Evolutionary conservation across 176 grass and related monocot genomes (phyloP).

Genomic region (Triticum monococcum): DNA sequence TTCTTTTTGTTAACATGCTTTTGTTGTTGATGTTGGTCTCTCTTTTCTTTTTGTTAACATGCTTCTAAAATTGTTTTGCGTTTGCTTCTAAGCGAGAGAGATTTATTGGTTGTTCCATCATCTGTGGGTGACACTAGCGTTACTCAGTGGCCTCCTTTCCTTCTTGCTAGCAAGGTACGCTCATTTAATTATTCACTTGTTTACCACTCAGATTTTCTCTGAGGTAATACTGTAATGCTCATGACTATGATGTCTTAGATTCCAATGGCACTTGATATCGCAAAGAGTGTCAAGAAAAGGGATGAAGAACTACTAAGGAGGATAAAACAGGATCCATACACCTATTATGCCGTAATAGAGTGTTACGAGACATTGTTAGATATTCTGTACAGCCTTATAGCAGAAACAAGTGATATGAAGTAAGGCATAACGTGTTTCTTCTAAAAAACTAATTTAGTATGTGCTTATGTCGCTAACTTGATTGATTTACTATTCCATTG

Average conservation of each 20-base stretch:
- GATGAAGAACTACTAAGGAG: constrained; percentile 67
- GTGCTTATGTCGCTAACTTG: neutral
- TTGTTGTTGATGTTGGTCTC: constrained; percentile 16
- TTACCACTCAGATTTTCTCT: constrained; percentile 8
- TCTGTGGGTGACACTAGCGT: constrained; percentile 46
- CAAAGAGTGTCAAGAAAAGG: constrained; percentile 76
- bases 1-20: constrained; percentile 20
- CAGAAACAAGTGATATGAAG: constrained; percentile 42
- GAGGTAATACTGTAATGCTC: neutral
- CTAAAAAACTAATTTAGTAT: constrained; percentile 5
- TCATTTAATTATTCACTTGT: neutral
- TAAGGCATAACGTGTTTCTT: constrained; percentile 38
- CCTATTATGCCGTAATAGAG: constrained; percentile 66
- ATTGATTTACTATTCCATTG: neutral
- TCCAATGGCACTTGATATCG: constrained; percentile 87
- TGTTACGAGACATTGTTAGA: constrained; percentile 64
- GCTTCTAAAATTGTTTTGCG: neutral
- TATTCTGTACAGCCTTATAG: constrained; percentile 62
- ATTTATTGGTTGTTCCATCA: constrained; percentile 85
- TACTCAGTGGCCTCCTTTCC: constrained; percentile 91
- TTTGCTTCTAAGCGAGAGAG: constrained; percentile 69
- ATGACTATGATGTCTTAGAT: constrained; percentile 46
- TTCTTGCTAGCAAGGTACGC: constrained; percentile 94
- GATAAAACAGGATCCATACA: constrained; percentile 69
- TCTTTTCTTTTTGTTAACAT: constrained; percentile 1